These are phyloP conservation scores for Aspergillus sojae DNA, from an alignment of 2,329 filamentous ascomycete genomes.

Conservation along the genomic window DNA sequence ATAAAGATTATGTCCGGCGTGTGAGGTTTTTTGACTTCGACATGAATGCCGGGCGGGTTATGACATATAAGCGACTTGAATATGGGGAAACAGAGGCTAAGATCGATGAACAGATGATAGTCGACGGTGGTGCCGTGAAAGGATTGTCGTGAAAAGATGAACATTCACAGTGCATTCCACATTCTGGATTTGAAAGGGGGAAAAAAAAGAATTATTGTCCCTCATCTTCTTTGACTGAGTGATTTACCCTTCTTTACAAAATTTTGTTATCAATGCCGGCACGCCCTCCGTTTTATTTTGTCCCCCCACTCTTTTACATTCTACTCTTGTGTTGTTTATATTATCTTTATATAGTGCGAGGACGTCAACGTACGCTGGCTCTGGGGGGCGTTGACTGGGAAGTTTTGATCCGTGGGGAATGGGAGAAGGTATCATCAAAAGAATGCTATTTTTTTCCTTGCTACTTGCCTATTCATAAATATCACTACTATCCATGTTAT, in stretches of 20 bases:
- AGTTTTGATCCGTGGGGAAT: background rate
- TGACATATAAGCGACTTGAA: slow-evolving; percentile 90
- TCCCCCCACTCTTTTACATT: background rate
- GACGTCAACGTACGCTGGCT: background rate
- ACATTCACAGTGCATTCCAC: background rate
- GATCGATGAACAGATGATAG: slow-evolving; percentile 63
- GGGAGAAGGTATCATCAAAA: background rate
- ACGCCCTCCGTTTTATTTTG: background rate
- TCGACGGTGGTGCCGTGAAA: slow-evolving; percentile 60
- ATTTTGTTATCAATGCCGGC: background rate
- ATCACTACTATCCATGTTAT: slow-evolving; percentile 52
- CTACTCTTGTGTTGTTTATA: background rate
- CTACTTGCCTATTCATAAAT: background rate
- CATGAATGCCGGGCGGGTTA: slow-evolving; percentile 83
- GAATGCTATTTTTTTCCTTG: background rate
- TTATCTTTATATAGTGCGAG: background rate
- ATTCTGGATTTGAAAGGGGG: background rate
- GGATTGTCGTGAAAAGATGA: slow-evolving; percentile 22
- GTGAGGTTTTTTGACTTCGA: slow-evolving; percentile 91
- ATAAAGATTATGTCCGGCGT: slow-evolving; percentile 79
- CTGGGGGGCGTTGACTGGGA: background rate
- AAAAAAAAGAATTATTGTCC: background rate
- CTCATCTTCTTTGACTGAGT: background rate
- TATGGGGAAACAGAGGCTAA: slow-evolving; percentile 56
- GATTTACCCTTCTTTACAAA: background rate